phyloP scores from a whole-genome alignment of 2,329 filamentous ascomycete species.

The Botrytis porri region DNA sequence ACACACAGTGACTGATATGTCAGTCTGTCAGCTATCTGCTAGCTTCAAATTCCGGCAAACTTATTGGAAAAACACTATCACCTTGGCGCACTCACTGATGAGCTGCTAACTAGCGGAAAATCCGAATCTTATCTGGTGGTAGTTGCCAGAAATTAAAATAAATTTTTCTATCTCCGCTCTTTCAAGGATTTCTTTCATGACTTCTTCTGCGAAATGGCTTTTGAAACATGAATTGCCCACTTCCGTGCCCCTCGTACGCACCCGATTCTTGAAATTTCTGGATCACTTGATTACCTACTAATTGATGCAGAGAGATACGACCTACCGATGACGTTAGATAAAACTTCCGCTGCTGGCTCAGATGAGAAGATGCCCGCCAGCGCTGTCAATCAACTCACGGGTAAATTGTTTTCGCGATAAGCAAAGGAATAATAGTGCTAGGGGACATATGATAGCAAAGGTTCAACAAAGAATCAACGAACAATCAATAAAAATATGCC shows the following conservation, averaged over 20 bases:
- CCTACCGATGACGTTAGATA: background rate
- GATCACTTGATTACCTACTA: accelerated
- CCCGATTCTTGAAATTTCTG: background rate
- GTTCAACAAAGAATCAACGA: background rate
- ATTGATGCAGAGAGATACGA: background rate
- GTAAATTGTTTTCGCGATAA: background rate
- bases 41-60: too few relatives aligned
- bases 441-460: background rate
- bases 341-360: background rate
- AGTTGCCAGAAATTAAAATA: background rate
- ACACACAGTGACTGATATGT: too few relatives aligned
- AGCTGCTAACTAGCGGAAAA: background rate
- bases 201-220: background rate
- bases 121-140: background rate
- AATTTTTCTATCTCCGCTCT: background rate
- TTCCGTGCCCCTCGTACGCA: background rate
- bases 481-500: background rate
- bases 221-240: background rate
- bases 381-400: background rate
- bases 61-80: too few relatives aligned
- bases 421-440: background rate
- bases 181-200: background rate
- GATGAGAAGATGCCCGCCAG: background rate
- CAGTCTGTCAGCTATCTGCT: too few relatives aligned
- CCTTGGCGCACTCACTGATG: too few relatives aligned